Evolutionary conservation across 495 filamentous ascomycete species (phyloP), one percentile per base, ranked within the genome.

Genomic region (Neurospora sp.): DNA sequence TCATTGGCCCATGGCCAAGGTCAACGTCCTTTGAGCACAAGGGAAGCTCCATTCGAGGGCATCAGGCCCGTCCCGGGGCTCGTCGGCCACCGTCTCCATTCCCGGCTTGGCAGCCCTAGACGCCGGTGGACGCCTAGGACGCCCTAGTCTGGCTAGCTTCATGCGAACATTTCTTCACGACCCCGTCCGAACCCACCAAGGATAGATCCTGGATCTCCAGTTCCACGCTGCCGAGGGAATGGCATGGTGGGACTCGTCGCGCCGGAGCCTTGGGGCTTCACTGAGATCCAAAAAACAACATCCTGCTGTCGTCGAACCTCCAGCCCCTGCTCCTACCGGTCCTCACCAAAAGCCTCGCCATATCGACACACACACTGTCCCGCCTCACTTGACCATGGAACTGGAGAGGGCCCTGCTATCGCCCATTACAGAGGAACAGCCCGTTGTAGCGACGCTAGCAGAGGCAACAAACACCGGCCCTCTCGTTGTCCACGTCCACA

Each of bases 401-500:
- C 71, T 69, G 35, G 74, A 77, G 31, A 72, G 73, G 70, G 74
- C 70, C 37, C 27, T 75, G 38, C 53, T 76, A 69, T 74, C 76
- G 41, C 76, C 79, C 70, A 76, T 76, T 45, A 72, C 76, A 39
- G 78, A 78, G 69, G 75, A 77, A 20, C 71, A 77, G 0, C 68
- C 69, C 14, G 70, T 44, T 17, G 27, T 65, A 65, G 27, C 27
- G 27, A 35, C 53, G 14, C 53, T 65, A 65, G 53, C 53, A 65
- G 53, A 65, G 53, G 27, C 53, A 35, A 65, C 53, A 65, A 65
- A 65, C 53, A 65, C 53, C 14, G 53, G 53, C 53, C 65, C 65
- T 16, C 73, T 82, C 53, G 71, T 76, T 22, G 79, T 84, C 3
- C 80, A 83, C n/a, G 83, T 85, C 70, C 80, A 80, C 20, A 79